These are phyloP conservation scores for Vitis rotundifolia DNA, from an alignment of 164 flowering plant species.

Conservation along the genomic window DNA sequence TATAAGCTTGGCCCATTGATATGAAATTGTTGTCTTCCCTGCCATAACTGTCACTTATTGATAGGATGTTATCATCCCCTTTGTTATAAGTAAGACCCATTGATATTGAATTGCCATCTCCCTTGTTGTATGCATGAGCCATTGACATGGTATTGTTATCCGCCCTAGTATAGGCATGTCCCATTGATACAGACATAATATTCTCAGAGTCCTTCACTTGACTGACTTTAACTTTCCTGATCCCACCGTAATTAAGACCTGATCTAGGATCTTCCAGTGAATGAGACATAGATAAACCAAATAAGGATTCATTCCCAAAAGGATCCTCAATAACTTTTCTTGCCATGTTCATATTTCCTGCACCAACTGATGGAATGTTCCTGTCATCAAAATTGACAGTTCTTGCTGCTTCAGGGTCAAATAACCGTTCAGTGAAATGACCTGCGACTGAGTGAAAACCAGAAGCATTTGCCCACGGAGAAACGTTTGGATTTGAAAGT, in stretches of 20 bases:
- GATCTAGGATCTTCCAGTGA: constrained; percentile 32
- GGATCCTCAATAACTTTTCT: constrained; percentile 26
- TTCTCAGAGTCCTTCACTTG: constrained; percentile 42
- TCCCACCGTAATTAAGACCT: constrained; percentile 29
- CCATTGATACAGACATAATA: constrained; percentile 24
- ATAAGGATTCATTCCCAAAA: constrained; percentile 31
- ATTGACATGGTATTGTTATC: constrained; percentile 11
- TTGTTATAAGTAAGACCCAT: constrained; percentile 26
- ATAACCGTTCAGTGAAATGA: constrained; percentile 26
- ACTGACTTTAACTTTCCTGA: constrained; percentile 40
- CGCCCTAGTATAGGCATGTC: constrained; percentile 19
- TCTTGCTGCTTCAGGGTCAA: constrained; percentile 26
- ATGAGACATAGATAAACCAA: constrained; percentile 38
- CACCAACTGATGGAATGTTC: constrained; percentile 14
- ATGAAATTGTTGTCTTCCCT: constrained; percentile 27
- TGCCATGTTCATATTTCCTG: constrained; percentile 20
- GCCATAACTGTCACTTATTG: constrained; percentile 18
- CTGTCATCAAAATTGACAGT: constrained; percentile 24
- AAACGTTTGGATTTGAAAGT: constrained; percentile 23
- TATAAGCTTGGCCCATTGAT: constrained; percentile 32
- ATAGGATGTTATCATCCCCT: constrained; percentile 21
- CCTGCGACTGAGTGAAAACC: constrained; percentile 29
- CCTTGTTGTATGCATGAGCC: constrained; percentile 23
- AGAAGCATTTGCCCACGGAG: constrained; percentile 31
- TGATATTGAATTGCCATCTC: constrained; percentile 20